Evolutionary conservation across 2,329 filamentous ascomycete genomes (phyloP), one percentile per base, ranked within the genome.

Genomic region (Elsinoe australis): DNA sequence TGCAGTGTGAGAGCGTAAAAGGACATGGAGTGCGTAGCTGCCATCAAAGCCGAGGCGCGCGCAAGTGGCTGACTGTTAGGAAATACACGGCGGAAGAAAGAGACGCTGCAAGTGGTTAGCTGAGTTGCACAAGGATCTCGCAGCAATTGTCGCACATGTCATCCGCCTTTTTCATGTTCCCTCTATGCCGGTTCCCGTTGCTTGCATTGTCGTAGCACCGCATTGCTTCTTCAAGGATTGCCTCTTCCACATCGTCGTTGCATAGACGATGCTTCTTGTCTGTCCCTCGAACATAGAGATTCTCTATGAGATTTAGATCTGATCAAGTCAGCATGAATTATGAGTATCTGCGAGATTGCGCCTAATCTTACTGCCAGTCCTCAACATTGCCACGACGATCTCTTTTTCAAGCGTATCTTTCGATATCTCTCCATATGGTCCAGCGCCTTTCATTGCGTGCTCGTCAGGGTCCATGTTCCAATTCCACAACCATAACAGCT

Each of bases 131-230:
- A 38, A 24, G 10, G 14, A 31, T 7, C n/a, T 33, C 3, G 4
- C 8, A 9, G 22, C 12, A 41, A 28, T 36, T 7, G 10, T 61
- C 78, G 65, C 67, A 84, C 82, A 86, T 83, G 42, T 87, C 82
- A 55, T 83, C 75, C 36, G 84, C 87, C 62, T 80, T 86, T 64
- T 86, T 87, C 58, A 92, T 73, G 0, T 83, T 83, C 12, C 86
- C 86, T 54, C 85, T 74, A 1, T 77, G 85, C 49, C 79, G 78
- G 56, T 90, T 88, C 0, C 84, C 83, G 58, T 92, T 92, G 17
- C 83, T 85, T 2, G 86, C 85, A 59, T 86, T 86, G 58, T 92
- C 86, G 59, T 88, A 92, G 3, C 82, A 76, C 47, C 76, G 72
- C 68, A 88, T 75, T 1, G 82, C 82, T 38, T 79, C 72, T 1